A percentile compares a stretch with the other conserved stretches of the same genome.
Evolutionary conservation across 345 rosid species (phyloP).

Genomic region (Eucalyptus camaldulensis): DNA sequence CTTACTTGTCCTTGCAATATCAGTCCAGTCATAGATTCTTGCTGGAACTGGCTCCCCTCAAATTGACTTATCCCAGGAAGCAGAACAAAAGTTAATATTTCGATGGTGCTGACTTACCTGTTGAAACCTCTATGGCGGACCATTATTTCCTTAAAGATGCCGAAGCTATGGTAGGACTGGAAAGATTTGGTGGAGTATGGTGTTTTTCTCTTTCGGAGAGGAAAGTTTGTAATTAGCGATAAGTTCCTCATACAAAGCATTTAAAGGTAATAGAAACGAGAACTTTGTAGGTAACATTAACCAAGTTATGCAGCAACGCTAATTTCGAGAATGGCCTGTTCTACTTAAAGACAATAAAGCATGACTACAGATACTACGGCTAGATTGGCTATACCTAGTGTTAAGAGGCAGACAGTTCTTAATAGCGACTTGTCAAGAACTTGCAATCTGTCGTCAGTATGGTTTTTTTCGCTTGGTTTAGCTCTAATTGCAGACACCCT

Average conservation of each 20-base stretch:
- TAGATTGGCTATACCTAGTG: no score
- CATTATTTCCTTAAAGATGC: background rate
- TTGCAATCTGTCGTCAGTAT: no score
- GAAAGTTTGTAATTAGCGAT: background rate
- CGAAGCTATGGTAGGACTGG: background rate
- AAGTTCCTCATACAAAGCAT: background rate
- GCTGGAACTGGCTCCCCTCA: background rate
- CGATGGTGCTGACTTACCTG: background rate
- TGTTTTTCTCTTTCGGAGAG: background rate
- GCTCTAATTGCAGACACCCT: background rate
- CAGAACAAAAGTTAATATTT: background rate
- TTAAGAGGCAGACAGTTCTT: no score
- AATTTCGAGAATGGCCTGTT: background rate
- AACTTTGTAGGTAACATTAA: background rate
- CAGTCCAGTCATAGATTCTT: background rate
- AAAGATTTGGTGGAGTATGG: background rate
- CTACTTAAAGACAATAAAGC: background rate
- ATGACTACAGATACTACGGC: no score
- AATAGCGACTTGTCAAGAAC: no score
- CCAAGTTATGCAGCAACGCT: background rate
- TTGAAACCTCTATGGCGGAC: background rate
- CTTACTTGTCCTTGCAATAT: background rate
- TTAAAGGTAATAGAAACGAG: background rate
- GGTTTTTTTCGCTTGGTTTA: no score
- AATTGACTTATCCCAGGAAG: background rate